Conservation (phyloP, 371 early-diverging fungal species). For the Mucor plumbeus region DNA sequence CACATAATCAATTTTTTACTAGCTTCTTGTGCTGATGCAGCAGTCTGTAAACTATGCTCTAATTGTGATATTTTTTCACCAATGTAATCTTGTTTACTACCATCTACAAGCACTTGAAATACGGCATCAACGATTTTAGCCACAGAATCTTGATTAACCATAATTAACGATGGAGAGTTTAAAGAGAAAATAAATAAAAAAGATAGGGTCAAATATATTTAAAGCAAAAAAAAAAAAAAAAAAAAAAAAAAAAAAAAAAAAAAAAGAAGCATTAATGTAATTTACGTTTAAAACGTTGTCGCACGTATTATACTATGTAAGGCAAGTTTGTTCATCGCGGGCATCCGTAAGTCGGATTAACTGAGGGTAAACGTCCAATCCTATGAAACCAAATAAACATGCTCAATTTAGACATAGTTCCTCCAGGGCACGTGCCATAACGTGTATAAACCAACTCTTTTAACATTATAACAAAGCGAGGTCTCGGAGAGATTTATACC, state of each 20-base stretch:
- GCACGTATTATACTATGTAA: not conserved
- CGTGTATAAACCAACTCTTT: not conserved
- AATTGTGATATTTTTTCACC: constrained; percentile 61
- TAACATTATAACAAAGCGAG: constrained; percentile 12
- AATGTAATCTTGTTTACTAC: constrained; percentile 58
- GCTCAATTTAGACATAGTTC: not conserved
- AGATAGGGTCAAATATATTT: not conserved
- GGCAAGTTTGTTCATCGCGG: not conserved
- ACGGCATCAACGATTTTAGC: constrained; percentile 36
- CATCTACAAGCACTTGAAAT: constrained; percentile 52
- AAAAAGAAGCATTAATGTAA: not conserved
- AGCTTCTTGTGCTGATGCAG: constrained; percentile 44
- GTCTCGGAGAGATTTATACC: constrained; percentile 11
- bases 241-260: not conserved
- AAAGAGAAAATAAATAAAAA: not conserved
- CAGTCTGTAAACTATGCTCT: constrained; percentile 60
- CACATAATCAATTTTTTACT: constrained; percentile 15
- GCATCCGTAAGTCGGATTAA: not conserved
- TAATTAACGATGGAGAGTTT: not conserved
- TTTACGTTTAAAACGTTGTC: not conserved
- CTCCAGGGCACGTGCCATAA: constrained; percentile 11
- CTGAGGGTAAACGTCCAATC: not conserved
- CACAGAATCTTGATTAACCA: constrained; percentile 14
- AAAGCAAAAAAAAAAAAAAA: not conserved
- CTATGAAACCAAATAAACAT: not conserved